Conservation (phyloP, 2,329 filamentous ascomycete genomes). For the Beauveria asiatica region DNA sequence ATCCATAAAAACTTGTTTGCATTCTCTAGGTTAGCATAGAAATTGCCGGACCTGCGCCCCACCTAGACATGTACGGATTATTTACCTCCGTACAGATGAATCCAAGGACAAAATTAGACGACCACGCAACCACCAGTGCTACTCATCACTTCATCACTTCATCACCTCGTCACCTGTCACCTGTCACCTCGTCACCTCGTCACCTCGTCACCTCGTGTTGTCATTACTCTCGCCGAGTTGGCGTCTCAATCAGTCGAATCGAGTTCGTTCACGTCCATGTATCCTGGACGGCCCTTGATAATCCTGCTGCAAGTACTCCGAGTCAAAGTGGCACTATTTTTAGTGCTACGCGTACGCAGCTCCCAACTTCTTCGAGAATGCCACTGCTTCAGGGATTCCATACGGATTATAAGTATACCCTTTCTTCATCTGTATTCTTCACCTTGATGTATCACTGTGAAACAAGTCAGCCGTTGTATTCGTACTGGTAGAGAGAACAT, state of each 20-base stretch:
- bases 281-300: not conserved
- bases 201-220: no score
- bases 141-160: no score
- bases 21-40: not conserved
- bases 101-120: conserved; percentile 1
- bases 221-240: no score
- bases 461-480: not conserved
- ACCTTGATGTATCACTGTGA: not conserved
- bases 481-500: not conserved
- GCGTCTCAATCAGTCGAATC: not conserved
- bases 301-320: not conserved
- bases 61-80: not conserved
- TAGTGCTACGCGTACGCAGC: not conserved
- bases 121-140: not conserved
- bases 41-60: not conserved
- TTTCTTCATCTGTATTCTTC: not conserved
- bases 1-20: no score
- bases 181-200: no score
- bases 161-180: no score
- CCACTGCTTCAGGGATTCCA: not conserved
- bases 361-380: not conserved
- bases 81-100: no score
- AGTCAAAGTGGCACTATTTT: not conserved
- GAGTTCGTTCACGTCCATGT: no score
- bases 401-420: not conserved